Evolutionary conservation across 2,329 filamentous ascomycete species (phyloP).

Genomic region (Paecilomyces sp.): DNA sequence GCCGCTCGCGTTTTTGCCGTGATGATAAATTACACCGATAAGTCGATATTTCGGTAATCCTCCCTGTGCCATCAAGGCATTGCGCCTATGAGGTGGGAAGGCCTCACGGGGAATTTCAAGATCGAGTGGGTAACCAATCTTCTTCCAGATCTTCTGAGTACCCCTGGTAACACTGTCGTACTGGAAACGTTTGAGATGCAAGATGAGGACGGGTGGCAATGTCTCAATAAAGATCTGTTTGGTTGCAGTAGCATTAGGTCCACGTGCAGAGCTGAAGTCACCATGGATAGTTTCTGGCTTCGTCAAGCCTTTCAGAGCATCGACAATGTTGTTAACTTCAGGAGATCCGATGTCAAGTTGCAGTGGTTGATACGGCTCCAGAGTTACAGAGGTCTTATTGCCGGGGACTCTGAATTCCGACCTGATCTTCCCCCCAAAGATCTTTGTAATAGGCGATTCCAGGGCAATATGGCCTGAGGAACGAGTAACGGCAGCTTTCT

Average conservation of each 20-base stretch:
- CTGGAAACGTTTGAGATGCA: slow-evolving; percentile 95
- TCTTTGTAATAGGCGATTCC: slow-evolving; percentile 82
- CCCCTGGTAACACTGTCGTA: slow-evolving; percentile 77
- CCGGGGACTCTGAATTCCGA: slow-evolving; percentile 85
- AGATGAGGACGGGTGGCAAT: slow-evolving; percentile 81
- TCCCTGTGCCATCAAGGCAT: slow-evolving; percentile 57
- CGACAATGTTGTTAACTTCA: slow-evolving; percentile 81
- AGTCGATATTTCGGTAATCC: slow-evolving; percentile 76
- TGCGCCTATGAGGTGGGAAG: slow-evolving; percentile 68
- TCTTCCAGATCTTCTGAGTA: slow-evolving; percentile 98
- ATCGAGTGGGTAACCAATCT: slow-evolving; percentile 88
- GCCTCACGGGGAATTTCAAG: slow-evolving; percentile 89
- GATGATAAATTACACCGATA: slow-evolving; percentile 89
- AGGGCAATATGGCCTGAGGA: slow-evolving; percentile 67
- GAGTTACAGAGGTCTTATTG: slow-evolving; percentile 80
- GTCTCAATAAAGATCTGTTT: slow-evolving; percentile 95
- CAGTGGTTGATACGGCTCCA: slow-evolving; percentile 88
- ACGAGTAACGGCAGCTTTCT: slow-evolving; percentile 77
- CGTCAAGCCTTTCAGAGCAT: slow-evolving; percentile 80
- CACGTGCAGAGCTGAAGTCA: slow-evolving; percentile 72
- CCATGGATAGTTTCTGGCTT: slow-evolving; percentile 77
- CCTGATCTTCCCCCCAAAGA: slow-evolving; percentile 85
- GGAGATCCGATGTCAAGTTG: slow-evolving; percentile 89
- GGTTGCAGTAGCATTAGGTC: slow-evolving; percentile 68
- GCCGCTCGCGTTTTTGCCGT: slow-evolving; percentile 91